Base-by-base conservation (phyloP, 2,329 filamentous ascomycete species). In the Arthrinium phaeospermum region DNA sequence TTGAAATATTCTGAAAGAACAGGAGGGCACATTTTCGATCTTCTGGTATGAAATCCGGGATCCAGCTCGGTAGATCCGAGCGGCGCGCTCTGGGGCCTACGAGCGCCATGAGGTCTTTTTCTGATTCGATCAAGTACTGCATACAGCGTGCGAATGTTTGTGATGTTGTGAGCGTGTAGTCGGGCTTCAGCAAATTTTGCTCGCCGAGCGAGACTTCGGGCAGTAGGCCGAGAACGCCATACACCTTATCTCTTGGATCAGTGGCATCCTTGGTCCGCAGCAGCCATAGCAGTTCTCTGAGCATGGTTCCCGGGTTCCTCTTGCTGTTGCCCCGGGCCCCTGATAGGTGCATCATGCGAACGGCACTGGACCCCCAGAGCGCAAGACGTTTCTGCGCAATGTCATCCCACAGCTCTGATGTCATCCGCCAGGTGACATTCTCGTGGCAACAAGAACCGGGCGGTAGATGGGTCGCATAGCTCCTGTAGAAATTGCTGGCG, bases 201-300 rank as follows among this genome's bases (percentile, higher is more conserved):
- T 22, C 61, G 68, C 14, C 46, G 45, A 24, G 24, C 16, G 27
- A 27, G 24, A 27, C 64, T 34, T 71, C 72, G 47, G 46, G 70
- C 64, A 71, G 64, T 3, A 73, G 44, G 16, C 72, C 72, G 13
- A 73, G 61, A 41, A 72, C 68, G 19, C 71, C 71, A 53, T 73
- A 73, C 19, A 73, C 44, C 16, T 72, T 41, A 30, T 73, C 72
- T 44, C 71, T 53, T 46, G 69, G 34, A 24, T 73, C 71, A 4
- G 72, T 73, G 14, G 72, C 68, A 16, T 67, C 30, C 30, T 67
- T 64, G 41, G 45, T 61, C 22, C 71, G 71, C 7, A 72, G 53
- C 22, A 67, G 30, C 27, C 46, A 67, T 8, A 72, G 22, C 1
- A 68, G 37, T 27, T 68, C 64, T 34, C 64, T 68, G 37, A 68